Evolutionary conservation across 768 basidiomycete genomes (phyloP), one percentile per base, ranked within the genome.

Genomic region (Russula abietina): DNA sequence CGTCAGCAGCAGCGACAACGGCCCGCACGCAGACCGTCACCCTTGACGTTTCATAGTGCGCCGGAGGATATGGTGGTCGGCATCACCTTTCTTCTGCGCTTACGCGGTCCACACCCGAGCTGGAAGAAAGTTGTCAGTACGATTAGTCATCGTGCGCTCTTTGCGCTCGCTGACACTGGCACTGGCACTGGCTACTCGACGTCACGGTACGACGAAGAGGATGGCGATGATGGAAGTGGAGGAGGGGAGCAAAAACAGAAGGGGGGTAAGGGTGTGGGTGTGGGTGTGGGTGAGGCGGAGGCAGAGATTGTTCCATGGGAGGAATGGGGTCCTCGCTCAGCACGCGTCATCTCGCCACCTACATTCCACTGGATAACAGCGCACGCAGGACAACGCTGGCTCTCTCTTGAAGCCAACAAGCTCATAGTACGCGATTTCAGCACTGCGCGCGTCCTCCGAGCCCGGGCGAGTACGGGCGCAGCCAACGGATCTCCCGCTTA

Each of bases 321-420:
- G 4, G 52, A 59, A 22, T 64, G 63, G 63, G 62, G 63, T 1
- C 58, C 58, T 19, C 17, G 26, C 32, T 24, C 58, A 14, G 24
- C 58, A 24, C 63, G 58, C 32, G 54, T 64, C 46, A 55, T 64
- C 58, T 19, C 49, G 3, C 63, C 63, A 6, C 10, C 48, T 0
- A 12, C 48, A 16, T 64, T 60, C 39, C 58, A 64, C 48, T 64
- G 58, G 63, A 64, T 64, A 39, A 64, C 63, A 22, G 63, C 58
- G 19, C 58, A 64, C 32, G 58, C 63, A 2, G 63, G 58, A 8
- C 58, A 64, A 22, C 62, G 58, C 30, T 64, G 62, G 58, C 63
- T 64, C 32, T 45, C 62, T 4, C 53, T 64, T 32, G 63, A 64
- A 38, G 17, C 12, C 8, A 48, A 38, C 32, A 24, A 41, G 10